Base-by-base conservation (phyloP, 176 grass and related monocot genomes). In the Pontederia paniculata region DNA sequence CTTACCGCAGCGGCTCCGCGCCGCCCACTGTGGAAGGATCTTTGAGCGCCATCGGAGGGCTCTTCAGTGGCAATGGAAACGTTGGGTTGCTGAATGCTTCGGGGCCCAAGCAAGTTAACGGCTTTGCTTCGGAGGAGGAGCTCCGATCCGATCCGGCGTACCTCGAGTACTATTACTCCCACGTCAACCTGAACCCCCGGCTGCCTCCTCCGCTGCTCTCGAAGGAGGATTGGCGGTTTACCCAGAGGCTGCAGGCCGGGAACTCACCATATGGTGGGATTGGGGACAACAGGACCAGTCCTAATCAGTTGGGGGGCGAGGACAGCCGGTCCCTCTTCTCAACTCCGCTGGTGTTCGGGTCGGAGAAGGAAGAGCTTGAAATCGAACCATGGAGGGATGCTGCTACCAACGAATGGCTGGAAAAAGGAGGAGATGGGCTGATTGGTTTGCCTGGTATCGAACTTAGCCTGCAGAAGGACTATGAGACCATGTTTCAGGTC, bases 1-100 rank as follows among this genome's bases (percentile, higher is more conserved):
- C 80, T 42, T 88, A 80, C 67, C 84, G 84, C 19, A 95, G 77
- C 56, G 84, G 84, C 69, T 88, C 89, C 9, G 81, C 89, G 28
- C 89, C 84, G 55, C 84, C 84, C 1, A 81, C 79, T 9, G 77
- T 88, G 0, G 80, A 95, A 52, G 71, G 76, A 23, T 68, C 42
- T 21, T 46, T 58, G 50, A 75, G 73, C 23, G 65, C 58, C 8
- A 59, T 74, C 50, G 65, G 56, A 19, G 78, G 53, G 12, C 37
- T 12, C 11, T 37, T 37, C 28, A 37, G 7, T 37, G 28, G 28
- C 28, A 37, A 37, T 37, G 28, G 28, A 37, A 37, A 37, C 28
- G 28, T 2, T 37, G 28, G 28, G 7, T 37, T 37, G 7, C 28
- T 37, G 28, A 37, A 37, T 5, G 1, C 28, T 37, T 37, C 28